Percentiles rank a stretch among this genome's conserved stretches.
These are phyloP conservation scores for Phlyctochytrium arcticum DNA, from an alignment of 192 early-diverging fungal genomes.

Conservation along the genomic window DNA sequence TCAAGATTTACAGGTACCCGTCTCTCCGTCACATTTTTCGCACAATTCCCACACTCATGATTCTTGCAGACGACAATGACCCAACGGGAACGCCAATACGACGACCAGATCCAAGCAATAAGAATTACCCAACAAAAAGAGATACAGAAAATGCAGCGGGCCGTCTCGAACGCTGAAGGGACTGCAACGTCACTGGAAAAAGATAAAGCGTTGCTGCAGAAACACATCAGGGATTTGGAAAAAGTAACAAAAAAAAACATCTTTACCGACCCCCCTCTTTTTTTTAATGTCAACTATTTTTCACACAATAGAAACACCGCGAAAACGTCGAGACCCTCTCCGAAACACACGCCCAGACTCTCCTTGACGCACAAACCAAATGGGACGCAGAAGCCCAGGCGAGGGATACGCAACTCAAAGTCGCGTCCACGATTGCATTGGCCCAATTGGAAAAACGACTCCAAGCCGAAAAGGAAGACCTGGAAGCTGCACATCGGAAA, in stretches of 20 bases:
- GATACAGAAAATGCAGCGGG: slow-evolving; percentile 14
- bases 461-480: slow-evolving; percentile 22
- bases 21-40: background rate
- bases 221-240: background rate
- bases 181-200: background rate
- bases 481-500: slow-evolving; percentile 28
- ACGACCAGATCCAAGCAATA: slow-evolving; percentile 14
- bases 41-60: background rate
- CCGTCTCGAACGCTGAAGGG: slow-evolving; percentile 9
- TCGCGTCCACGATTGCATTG: slow-evolving; percentile 32
- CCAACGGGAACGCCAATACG: background rate
- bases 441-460: slow-evolving; percentile 36
- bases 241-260: background rate
- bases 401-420: slow-evolving; percentile 46
- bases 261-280: background rate
- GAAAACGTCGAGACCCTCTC: background rate
- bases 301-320: background rate
- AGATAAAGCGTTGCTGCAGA: background rate
- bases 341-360: slow-evolving; percentile 5
- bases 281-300: background rate
- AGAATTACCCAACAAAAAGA: slow-evolving; percentile 15
- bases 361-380: slow-evolving; percentile 25
- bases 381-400: slow-evolving; percentile 34
- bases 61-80: background rate
- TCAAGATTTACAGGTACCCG: background rate